Evolutionary conservation across 163 green algal species (phyloP).

Genomic region (Coccomyxa subellipsoidea): DNA sequence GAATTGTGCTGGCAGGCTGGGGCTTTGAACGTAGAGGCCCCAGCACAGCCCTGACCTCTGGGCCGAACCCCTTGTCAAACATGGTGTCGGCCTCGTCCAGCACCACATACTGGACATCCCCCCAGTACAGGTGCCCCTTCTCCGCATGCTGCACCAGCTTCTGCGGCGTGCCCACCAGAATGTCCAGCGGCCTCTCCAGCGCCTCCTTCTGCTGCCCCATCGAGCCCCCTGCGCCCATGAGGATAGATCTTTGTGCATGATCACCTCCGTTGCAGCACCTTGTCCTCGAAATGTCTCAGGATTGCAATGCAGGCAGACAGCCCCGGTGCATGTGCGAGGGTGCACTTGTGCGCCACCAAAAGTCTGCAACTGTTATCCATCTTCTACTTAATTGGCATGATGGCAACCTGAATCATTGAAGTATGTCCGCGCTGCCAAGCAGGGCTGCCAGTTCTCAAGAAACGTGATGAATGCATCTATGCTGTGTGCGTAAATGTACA

Average conservation of each 20-base stretch:
- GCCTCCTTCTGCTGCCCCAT: slow-evolving; percentile 49
- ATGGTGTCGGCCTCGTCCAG: slow-evolving; percentile 98
- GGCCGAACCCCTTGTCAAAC: slow-evolving; percentile 87
- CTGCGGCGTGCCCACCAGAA: slow-evolving; percentile 86
- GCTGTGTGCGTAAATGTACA: not conserved
- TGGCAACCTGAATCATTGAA: too few species aligned
- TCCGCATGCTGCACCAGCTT: slow-evolving; percentile 77
- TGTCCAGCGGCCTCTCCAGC: slow-evolving; percentile 75
- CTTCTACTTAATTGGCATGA: too few species aligned
- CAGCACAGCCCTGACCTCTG: slow-evolving; percentile 69
- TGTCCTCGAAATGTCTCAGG: too few species aligned
- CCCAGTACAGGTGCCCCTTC: slow-evolving; percentile 52
- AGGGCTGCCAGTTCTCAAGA: too few species aligned
- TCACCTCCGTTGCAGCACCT: not conserved
- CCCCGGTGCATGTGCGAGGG: too few species aligned
- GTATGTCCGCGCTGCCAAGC: too few species aligned
- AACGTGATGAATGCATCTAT: not conserved
- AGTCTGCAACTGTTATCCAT: too few species aligned
- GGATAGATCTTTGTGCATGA: not conserved
- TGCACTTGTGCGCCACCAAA: too few species aligned
- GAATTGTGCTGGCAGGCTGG: slow-evolving; percentile 50
- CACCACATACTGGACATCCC: slow-evolving; percentile 66
- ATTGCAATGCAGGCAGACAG: too few species aligned
- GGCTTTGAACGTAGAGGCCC: slow-evolving; percentile 46
- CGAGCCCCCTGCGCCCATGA: slow-evolving; percentile 21